Evolutionary conservation across 2,329 filamentous ascomycete species (phyloP), one percentile per base, ranked within the genome.

Genomic region (Diaporthe amygdali): DNA sequence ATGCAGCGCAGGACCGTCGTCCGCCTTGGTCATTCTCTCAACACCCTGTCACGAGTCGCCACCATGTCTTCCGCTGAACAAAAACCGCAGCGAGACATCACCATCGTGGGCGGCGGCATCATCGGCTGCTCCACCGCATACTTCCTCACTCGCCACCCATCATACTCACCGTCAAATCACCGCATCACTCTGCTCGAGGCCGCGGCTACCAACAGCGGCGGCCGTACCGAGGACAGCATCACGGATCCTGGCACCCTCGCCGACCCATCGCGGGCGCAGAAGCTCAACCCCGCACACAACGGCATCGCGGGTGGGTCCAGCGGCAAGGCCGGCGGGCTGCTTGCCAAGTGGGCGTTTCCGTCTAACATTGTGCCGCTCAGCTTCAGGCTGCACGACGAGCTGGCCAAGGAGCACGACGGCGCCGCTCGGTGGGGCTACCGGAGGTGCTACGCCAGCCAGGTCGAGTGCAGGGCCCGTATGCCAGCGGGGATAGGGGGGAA

Each of bases 111-210:
- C 74, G 93, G 92, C 71, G 93, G 93, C 72, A 94, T 95, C 66
- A 94, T 95, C 73, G 93, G 93, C 73, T 92, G 89, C 79, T 93
- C 90, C 72, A 90, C 90, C 3, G 92, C 93, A 27, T 95, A 95
- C 76, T 95, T 88, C 77, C 84, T 94, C 15, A 93, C 92, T 0
- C 89, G 91, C 72, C 92, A 95, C 78, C 89, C 91, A 1, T 87
- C 85, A 5, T 95, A 91, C 81, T 86, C 93, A 74, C 88, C 88
- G 37, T 80, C 87, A 37, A 88, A 83, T 56, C 91, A 94, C 78
- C 89, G 83, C 47, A 90, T 95, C 75, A 94, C 91, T 0, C 85
- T 95, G 17, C 84, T 95, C 59, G 93, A 95, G 83, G 71, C 71
- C 41, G 47, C 71, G 1, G 87, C 89, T 1, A 78, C 72, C 12